Evolutionary conservation across 371 early-diverging fungal genomes (phyloP), one percentile per base, ranked within the genome.

Genomic region (Lichtheimia corymbifera): DNA sequence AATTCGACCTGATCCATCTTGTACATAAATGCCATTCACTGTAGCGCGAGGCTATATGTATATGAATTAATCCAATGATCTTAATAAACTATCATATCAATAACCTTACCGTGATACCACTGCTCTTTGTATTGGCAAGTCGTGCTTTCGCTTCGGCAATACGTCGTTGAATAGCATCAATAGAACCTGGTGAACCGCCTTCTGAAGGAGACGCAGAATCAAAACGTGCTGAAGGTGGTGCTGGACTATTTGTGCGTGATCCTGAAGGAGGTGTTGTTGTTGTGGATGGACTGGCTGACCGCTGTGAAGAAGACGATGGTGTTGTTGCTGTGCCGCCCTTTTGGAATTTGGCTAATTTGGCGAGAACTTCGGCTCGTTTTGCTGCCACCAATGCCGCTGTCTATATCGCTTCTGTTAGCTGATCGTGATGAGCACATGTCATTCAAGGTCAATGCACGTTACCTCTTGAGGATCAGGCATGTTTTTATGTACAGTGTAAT

Each of bases 81-180:
- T n/a, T 0, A 2, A 5, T 2, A 45, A 24, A 62, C 43, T 50
- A 22, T 54, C 13, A 43, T 28, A 4, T 28, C 40, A 55, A 56
- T 20, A 56, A 53, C 3, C 43, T 59, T 52, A 55, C 58, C 49
- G 68, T 55, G n/a, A 53, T 50, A 35, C 41, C 41, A 51, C 11
- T 35, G 35, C 11, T 35, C 11, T 53, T 50, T 4, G 50, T 61
- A 7, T 54, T 53, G 0, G 69, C 64, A 2, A 74, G 45, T 55
- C 72, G 65, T 43, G 62, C 74, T 52, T 72, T 80, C 0, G 83
- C 82, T 64, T 86, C 86, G 14, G 71, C 82, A 53, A 83, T 85
- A 53, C 68, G 72, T 28, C 74, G 66, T 65, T 83, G 79, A 24
- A 84, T 60, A 2, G 65, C 47, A 17, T 47, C 15, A 57, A 47